Evolutionary conservation across 805 yeast genomes (phyloP).

Genomic region (Starmerella lactis-condensi): DNA sequence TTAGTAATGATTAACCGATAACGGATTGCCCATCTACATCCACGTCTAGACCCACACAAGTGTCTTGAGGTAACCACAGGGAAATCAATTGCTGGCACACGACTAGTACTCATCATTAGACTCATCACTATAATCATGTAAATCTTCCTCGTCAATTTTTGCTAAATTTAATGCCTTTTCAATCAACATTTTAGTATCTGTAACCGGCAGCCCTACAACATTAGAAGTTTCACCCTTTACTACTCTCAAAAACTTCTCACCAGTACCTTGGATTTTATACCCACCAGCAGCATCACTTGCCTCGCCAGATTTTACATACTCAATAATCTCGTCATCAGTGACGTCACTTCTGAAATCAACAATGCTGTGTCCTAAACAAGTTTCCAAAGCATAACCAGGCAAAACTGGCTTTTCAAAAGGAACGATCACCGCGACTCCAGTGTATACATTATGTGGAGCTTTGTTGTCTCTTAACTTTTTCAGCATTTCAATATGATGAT

Average conservation of each 20-base stretch:
- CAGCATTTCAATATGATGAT: conserved; percentile 34
- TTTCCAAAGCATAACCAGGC: conserved; percentile 27
- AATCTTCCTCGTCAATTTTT: conserved; percentile 13
- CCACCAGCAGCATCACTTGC: conserved; percentile 85
- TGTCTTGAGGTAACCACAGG: too few relatives aligned
- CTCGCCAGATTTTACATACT: conserved; percentile 53
- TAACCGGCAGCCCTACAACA: conserved; percentile 72
- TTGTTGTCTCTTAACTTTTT: conserved; percentile 29
- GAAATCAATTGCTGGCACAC: neutral
- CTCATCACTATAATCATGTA: conserved; percentile 9
- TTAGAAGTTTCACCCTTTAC: conserved; percentile 71
- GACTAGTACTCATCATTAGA: conserved; percentile 1
- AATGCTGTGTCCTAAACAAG: conserved; percentile 28
- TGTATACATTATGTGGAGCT: conserved; percentile 32
- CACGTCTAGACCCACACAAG: neutral
- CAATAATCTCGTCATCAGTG: conserved; percentile 36
- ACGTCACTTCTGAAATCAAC: conserved; percentile 25
- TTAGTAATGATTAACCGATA: too few relatives aligned
- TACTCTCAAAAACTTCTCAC: conserved; percentile 35
- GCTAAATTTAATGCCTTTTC: conserved; percentile 20
- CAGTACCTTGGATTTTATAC: conserved; percentile 56
- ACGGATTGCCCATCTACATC: too few relatives aligned
- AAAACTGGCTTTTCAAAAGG: conserved; percentile 26
- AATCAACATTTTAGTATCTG: conserved; percentile 33
- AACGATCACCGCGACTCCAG: conserved; percentile 35